Evolutionary conservation across 2,329 filamentous ascomycete genomes (phyloP).

Genomic region (Claviceps lovelessii): DNA sequence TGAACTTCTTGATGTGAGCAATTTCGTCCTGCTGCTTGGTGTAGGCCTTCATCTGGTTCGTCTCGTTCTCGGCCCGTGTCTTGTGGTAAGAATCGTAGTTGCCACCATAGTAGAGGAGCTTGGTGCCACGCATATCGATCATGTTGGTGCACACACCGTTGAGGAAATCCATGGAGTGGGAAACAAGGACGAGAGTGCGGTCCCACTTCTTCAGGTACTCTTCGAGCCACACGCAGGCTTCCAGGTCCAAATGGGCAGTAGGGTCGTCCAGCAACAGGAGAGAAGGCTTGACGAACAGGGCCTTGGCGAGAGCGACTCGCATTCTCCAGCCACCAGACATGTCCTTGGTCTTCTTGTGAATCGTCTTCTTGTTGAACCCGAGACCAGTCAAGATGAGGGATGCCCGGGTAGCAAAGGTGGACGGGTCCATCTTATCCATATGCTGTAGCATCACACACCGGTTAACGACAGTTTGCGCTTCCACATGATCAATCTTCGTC

Average conservation of each 20-base stretch:
- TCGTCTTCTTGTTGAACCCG: constrained; percentile 96
- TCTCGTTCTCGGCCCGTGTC: constrained; percentile 85
- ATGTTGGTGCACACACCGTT: constrained; percentile 98
- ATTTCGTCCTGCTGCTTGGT: constrained; percentile 99
- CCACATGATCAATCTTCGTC: background rate
- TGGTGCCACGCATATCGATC: constrained; percentile 90
- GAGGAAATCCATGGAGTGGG: constrained; percentile 96
- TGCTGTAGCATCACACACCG: constrained; percentile 40
- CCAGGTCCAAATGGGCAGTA: constrained; percentile 96
- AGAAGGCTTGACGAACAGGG: constrained; percentile 94
- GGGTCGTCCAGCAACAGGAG: constrained; percentile 94
- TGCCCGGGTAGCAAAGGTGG: constrained; percentile 88
- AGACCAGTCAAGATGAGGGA: constrained; percentile 96
- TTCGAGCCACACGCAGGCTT: constrained; percentile 98
- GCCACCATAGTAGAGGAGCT: constrained; percentile 95
- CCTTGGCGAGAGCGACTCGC: constrained; percentile 95
- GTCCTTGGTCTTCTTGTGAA: constrained; percentile 99
- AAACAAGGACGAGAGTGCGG: constrained; percentile 87
- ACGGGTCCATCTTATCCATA: constrained; percentile 97
- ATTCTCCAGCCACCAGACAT: constrained; percentile 99
- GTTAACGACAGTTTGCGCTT: constrained; percentile 8
- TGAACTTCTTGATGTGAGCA: constrained; percentile 99
- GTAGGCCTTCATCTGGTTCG: constrained; percentile 98
- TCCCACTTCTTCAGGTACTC: constrained; percentile 99
- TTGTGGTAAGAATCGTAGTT: constrained; percentile 98